A percentile compares a stretch with the other conserved stretches of the same genome.
Evolutionary conservation across 768 basidiomycete species (phyloP).

Genomic region (Calocybe cyanea): DNA sequence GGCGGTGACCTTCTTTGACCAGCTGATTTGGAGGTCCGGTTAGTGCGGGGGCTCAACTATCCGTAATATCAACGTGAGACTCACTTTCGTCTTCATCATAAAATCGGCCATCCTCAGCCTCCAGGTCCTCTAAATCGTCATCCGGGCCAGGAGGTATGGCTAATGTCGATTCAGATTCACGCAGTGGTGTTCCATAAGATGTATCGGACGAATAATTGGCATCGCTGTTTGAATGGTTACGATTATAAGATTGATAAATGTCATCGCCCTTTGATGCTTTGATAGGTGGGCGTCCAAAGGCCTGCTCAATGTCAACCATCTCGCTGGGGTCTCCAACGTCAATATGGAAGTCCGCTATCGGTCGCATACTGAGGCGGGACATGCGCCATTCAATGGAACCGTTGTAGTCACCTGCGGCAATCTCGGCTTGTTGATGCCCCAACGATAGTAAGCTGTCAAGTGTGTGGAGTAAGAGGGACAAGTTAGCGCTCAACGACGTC

Average conservation of each 20-base stretch:
- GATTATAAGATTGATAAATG: constrained; percentile 7
- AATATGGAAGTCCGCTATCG: constrained; percentile 28
- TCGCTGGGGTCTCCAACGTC: constrained; percentile 29
- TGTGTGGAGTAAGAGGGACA: constrained; percentile 51
- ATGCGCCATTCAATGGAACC: constrained; percentile 76
- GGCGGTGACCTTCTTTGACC: no score
- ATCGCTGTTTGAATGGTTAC: constrained; percentile 22
- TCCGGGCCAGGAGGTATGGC: constrained; percentile 10
- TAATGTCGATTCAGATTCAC: constrained; percentile 5
- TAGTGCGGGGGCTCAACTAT: not conserved
- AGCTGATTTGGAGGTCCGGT: constrained; percentile 24
- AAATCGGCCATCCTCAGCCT: constrained; percentile 21
- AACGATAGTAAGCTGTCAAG: constrained; percentile 59
- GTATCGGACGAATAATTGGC: constrained; percentile 1
- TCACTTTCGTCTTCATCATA: constrained; percentile 40
- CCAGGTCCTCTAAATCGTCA: constrained; percentile 6
- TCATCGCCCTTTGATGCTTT: constrained; percentile 7
- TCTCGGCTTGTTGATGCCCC: constrained; percentile 68
- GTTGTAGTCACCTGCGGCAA: constrained; percentile 66
- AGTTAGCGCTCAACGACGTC: constrained; percentile 52
- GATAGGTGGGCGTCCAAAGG: constrained; percentile 17
- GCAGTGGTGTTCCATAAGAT: constrained; percentile 2
- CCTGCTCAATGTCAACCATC: constrained; percentile 55
- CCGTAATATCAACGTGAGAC: constrained; percentile 13
- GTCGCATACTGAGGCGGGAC: constrained; percentile 62